phyloP scores from a whole-genome alignment of 2,329 filamentous ascomycete species.

The Rhexocercosporidium sp. region DNA sequence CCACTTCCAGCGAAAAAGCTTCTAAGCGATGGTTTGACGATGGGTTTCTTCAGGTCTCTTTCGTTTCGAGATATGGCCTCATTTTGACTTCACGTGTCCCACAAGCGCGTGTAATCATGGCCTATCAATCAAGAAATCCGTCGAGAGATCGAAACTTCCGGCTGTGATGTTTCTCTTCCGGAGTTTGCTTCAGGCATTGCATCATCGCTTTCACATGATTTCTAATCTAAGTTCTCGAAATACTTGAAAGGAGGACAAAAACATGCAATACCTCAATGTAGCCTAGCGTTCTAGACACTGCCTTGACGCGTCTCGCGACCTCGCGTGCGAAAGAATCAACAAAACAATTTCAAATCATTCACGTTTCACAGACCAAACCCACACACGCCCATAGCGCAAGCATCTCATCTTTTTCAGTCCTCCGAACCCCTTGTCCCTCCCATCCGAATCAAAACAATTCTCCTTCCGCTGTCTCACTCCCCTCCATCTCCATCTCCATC shows the following conservation, averaged over 20 bases:
- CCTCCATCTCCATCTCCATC: too few species aligned
- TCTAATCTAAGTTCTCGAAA: too few species aligned
- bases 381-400: slow-evolving; percentile 1
- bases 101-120: too few species aligned
- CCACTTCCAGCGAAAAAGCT: not conserved
- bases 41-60: not conserved
- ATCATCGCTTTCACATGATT: too few species aligned
- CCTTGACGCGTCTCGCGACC: too few species aligned
- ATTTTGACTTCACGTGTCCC: not conserved
- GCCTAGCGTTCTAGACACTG: too few species aligned
- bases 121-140: too few species aligned
- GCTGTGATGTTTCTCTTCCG: too few species aligned
- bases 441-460: not conserved
- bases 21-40: slow-evolving; percentile 2
- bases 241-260: too few species aligned
- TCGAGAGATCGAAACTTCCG: too few species aligned
- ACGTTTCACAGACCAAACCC: not conserved
- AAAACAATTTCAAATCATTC: not conserved
- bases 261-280: not conserved
- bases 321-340: too few species aligned
- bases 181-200: too few species aligned
- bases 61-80: not conserved
- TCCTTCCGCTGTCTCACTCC: not conserved
- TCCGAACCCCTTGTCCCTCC: not conserved
- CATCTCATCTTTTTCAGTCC: not conserved